These are phyloP conservation scores for Dioscorea dumetorum DNA, from an alignment of 106 monocot species.

Conservation along the genomic window DNA sequence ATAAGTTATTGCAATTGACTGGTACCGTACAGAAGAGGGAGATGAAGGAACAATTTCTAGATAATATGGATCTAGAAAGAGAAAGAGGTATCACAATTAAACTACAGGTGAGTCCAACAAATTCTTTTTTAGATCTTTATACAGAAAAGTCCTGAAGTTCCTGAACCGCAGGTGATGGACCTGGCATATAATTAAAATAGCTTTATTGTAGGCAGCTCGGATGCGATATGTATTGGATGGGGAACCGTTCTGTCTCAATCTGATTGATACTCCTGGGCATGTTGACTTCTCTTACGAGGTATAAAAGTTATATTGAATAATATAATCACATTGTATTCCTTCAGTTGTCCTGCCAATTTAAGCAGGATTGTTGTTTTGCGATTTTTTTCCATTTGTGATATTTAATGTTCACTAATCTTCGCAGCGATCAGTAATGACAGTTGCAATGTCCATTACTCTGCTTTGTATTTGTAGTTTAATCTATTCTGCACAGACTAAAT, in stretches of 20 bases:
- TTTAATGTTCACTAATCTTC: too few relatives aligned
- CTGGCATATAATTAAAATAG: background rate
- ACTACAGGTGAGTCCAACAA: constrained; percentile 52
- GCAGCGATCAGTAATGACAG: too few relatives aligned
- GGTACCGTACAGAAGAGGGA: constrained; percentile 93
- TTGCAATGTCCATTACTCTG: too few relatives aligned
- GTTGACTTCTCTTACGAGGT: constrained; percentile 99
- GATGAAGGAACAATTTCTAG: constrained; percentile 98
- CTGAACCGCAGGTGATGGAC: too few relatives aligned
- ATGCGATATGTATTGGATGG: constrained; percentile 71
- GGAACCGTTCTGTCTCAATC: constrained; percentile 87
- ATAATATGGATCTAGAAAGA: constrained; percentile 97
- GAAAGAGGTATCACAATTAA: constrained; percentile 98
- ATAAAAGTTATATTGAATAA: constrained; percentile 1
- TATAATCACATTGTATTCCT: background rate
- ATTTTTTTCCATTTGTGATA: background rate
- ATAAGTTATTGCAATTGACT: constrained; percentile 81
- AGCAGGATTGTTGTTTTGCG: background rate
- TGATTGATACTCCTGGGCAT: constrained; percentile 98
- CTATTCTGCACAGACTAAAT: too few relatives aligned
- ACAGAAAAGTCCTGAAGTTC: too few relatives aligned
- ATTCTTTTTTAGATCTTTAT: too few relatives aligned
- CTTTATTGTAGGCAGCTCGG: constrained; percentile 69
- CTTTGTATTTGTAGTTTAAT: too few relatives aligned
- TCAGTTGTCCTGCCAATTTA: background rate